phyloP scores from a whole-genome alignment of 805 yeast genomes.

The Priceomyces haplophilus region DNA sequence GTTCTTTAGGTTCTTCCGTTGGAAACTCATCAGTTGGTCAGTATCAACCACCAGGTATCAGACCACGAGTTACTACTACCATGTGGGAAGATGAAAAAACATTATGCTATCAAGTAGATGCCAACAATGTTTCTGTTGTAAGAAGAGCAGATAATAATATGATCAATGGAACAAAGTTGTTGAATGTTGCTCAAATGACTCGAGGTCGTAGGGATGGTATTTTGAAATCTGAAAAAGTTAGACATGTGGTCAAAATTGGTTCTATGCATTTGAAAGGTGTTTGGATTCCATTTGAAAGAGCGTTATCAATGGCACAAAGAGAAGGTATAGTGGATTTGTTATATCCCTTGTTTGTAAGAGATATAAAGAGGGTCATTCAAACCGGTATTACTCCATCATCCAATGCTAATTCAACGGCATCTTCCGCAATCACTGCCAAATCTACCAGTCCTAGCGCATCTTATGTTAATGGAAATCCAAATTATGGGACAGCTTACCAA shows the following conservation, averaged over 20 bases:
- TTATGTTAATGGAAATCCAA: slow-evolving; percentile 7
- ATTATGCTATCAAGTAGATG: slow-evolving; percentile 80
- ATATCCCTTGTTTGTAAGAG: slow-evolving; percentile 70
- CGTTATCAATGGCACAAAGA: slow-evolving; percentile 74
- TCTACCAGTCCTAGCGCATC: slow-evolving; percentile 10
- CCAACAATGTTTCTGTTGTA: slow-evolving; percentile 74
- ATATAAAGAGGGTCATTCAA: slow-evolving; percentile 57
- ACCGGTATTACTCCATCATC: slow-evolving; percentile 40
- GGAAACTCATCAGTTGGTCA: slow-evolving; percentile 38
- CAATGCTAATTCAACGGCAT: slow-evolving; percentile 13
- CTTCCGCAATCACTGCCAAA: slow-evolving; percentile 10
- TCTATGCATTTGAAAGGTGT: slow-evolving; percentile 87
- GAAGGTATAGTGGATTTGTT: slow-evolving; percentile 69
- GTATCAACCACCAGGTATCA: slow-evolving; percentile 44
- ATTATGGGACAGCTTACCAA: slow-evolving; percentile 10
- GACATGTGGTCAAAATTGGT: slow-evolving; percentile 83
- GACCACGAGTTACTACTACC: slow-evolving; percentile 77
- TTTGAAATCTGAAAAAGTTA: slow-evolving; percentile 67
- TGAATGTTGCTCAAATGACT: slow-evolving; percentile 84
- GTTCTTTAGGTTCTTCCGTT: slow-evolving; percentile 15
- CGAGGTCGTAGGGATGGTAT: slow-evolving; percentile 85
- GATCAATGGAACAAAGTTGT: slow-evolving; percentile 80
- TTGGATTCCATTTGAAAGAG: slow-evolving; percentile 86
- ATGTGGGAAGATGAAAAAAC: slow-evolving; percentile 90
- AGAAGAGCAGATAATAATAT: slow-evolving; percentile 82